Evolutionary conservation across 768 basidiomycete species (phyloP), one percentile per base, ranked within the genome.

Genomic region (Rickenella mellea): DNA sequence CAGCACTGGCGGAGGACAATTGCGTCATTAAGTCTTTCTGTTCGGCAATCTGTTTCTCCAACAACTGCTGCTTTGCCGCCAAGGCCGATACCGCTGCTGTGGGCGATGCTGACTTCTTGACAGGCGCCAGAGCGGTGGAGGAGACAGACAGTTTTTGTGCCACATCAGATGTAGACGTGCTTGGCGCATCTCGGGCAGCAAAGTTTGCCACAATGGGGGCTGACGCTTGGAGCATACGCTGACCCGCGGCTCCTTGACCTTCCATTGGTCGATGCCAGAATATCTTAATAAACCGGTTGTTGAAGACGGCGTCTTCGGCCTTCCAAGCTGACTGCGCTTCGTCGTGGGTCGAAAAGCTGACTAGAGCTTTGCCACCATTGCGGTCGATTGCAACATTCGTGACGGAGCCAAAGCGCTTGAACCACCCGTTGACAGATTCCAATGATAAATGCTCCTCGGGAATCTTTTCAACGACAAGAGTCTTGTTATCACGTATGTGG

Each of bases 241-340:
- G 66, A 2, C 92, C 92, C 14, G 67, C 70, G 48, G 78, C 79
- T 6, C 92, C 92, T 52, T 92, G 86, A 0, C 93, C 92, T 41
- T 86, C 87, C 78, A 92, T 76, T 6, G 90, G 91, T 44, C 85
- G 73, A 62, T 94, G 90, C 91, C 93, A 96, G 53, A 94, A 89
- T 26, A 96, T 71, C 62, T 93, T 94, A 50, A 96, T 92, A 58
- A 96, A 96, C 39, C 93, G 78, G 52, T 92, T 93, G 9, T 78
- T 79, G 54, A 96, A 96, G 11, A 96, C 83, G n/a, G 92, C 90
- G 48, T 94, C 90, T 60, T 93, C 87, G 20, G 80, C 79, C 59
- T 87, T 88, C 86, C 92, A 91, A 1, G 93, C 93, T 10, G 76
- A 74, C 53, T 83, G 78, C 0, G 93, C 93, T 53, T 92, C 85